Conservation (phyloP, 2,329 filamentous ascomycete species). For the Alternaria sp. region DNA sequence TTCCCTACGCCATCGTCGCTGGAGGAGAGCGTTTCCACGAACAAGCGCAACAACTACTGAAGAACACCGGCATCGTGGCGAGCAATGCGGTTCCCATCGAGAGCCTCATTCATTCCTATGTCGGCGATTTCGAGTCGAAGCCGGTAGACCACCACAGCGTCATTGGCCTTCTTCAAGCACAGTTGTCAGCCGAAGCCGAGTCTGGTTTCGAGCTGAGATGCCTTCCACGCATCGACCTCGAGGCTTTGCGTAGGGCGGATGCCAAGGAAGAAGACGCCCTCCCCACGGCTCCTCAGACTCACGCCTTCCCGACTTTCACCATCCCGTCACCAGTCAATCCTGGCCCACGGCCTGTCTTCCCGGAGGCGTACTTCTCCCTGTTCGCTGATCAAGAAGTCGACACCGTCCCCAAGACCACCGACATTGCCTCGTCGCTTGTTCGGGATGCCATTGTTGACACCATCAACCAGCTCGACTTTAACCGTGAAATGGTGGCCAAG, state of each 20-base stretch:
- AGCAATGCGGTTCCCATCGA: conserved; percentile 86
- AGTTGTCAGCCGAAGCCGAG: conserved; percentile 77
- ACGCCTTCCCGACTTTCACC: conserved; percentile 75
- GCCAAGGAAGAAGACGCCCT: conserved; percentile 60
- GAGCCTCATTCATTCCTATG: conserved; percentile 84
- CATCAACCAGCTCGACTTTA: conserved; percentile 92
- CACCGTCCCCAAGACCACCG: conserved; percentile 79
- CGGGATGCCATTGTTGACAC: conserved; percentile 88
- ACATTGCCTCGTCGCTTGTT: conserved; percentile 81
- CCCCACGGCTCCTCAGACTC: conserved; percentile 62
- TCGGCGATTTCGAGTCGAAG: conserved; percentile 66
- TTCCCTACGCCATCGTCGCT: conserved; percentile 77
- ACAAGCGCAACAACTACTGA: conserved; percentile 77
- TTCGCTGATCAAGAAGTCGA: conserved; percentile 86
- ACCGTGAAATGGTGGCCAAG: conserved; percentile 83
- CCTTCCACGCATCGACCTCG: conserved; percentile 61
- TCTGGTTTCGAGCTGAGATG: conserved; percentile 76
- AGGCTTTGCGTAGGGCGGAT: conserved; percentile 61
- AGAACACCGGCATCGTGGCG: conserved; percentile 94
- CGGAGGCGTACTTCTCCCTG: conserved; percentile 92
- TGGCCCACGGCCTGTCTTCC: conserved; percentile 80
- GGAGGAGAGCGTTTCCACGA: conserved; percentile 58
- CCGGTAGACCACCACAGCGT: conserved; percentile 71
- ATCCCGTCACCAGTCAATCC: conserved; percentile 78
- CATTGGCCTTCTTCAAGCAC: conserved; percentile 82